Evolutionary conservation across 371 early-diverging fungal species (phyloP).

Genomic region (Actinomortierella wolfii): DNA sequence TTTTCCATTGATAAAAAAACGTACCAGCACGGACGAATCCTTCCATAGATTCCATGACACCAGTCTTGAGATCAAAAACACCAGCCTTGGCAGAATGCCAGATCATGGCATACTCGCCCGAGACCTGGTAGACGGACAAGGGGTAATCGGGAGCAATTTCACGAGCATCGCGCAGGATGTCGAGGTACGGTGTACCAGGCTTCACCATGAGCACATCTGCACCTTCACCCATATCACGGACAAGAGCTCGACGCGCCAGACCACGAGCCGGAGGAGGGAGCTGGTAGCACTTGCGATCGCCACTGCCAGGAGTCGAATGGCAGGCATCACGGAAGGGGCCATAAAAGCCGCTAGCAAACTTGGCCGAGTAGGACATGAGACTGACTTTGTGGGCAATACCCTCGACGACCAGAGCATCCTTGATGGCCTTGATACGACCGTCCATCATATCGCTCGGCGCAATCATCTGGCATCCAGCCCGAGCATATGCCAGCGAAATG

Average conservation of each 20-base stretch:
- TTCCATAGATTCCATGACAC: constrained; percentile 86
- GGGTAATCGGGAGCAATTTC: constrained; percentile 75
- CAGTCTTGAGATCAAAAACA: constrained; percentile 84
- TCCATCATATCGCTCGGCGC: constrained; percentile 99
- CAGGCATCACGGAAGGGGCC: constrained; percentile 97
- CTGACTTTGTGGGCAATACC: constrained; percentile 79
- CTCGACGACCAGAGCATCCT: constrained; percentile 72
- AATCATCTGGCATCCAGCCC: constrained; percentile 87
- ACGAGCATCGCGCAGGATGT: constrained; percentile 91
- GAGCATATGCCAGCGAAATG: constrained; percentile 86
- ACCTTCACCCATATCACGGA: constrained; percentile 92
- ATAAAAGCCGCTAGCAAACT: constrained; percentile 93
- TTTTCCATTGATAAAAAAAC: no score
- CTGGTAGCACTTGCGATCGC: constrained; percentile 95
- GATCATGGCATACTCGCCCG: constrained; percentile 95
- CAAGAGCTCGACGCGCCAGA: constrained; percentile 86
- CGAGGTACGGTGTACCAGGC: constrained; percentile 94
- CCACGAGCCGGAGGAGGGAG: constrained; percentile 89
- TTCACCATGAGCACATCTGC: constrained; percentile 98
- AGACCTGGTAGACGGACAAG: constrained; percentile 91
- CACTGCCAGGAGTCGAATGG: constrained; percentile 88
- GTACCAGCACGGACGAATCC: constrained; percentile 86
- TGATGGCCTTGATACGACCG: constrained; percentile 92
- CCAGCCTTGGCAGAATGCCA: constrained; percentile 88
- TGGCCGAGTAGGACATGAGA: constrained; percentile 94